Evolutionary conservation across 2,329 filamentous ascomycete genomes (phyloP).

Genomic region (Penicillium sp.): DNA sequence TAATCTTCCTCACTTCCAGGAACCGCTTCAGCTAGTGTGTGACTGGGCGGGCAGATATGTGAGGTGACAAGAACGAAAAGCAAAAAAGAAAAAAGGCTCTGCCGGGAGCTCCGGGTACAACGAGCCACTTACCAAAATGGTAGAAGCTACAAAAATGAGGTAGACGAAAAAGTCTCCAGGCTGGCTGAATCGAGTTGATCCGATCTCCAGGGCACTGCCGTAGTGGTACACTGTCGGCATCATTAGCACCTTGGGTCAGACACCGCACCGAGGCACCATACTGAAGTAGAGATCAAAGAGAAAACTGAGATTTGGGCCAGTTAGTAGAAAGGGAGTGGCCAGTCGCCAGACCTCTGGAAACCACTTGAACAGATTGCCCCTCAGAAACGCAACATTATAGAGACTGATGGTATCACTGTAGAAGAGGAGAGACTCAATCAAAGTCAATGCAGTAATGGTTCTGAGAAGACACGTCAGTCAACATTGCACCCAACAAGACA

Average conservation of each 20-base stretch:
- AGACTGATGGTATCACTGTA: constrained; percentile 54
- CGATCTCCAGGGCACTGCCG: constrained; percentile 65
- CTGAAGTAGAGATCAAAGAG: constrained; percentile 69
- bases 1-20: constrained; percentile 78
- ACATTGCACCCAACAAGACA: constrained; percentile 33
- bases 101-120: constrained; percentile 17
- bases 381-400: constrained; percentile 51
- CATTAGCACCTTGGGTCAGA: constrained; percentile 29
- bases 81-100: constrained; percentile 16
- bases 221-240: constrained; percentile 63
- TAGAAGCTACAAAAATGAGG: constrained; percentile 62
- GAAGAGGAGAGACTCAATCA: constrained; percentile 58
- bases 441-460: constrained; percentile 61
- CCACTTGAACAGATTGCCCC: constrained; percentile 47
- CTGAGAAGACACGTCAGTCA: constrained; percentile 48
- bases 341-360: constrained; percentile 58
- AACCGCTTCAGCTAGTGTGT: constrained; percentile 68
- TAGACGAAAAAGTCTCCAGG: constrained; percentile 80
- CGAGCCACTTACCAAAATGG: constrained; percentile 69
- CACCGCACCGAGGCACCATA: constrained; percentile 36
- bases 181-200: constrained; percentile 64
- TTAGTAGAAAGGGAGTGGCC: constrained; percentile 56
- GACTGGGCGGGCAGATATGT: constrained; percentile 76
- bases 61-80: constrained; percentile 47
- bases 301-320: constrained; percentile 52